phyloP scores from a whole-genome alignment of 2,329 filamentous ascomycete genomes.

The Grosmannia clavigera region DNA sequence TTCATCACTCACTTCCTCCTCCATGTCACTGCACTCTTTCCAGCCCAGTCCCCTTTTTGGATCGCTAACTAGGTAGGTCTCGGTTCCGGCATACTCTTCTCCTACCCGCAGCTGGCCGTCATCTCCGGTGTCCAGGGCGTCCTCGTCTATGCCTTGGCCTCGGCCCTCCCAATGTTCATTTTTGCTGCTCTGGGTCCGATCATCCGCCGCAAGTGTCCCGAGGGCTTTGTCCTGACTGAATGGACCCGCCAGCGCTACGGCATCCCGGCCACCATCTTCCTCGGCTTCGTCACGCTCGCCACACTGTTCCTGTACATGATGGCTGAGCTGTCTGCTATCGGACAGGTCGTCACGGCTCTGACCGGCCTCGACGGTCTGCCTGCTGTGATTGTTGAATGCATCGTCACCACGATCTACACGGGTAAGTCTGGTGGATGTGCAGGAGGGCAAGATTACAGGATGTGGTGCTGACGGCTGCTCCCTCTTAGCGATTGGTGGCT shows the following conservation, averaged over 20 bases:
- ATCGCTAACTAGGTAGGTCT: conserved; percentile 50
- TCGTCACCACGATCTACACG: conserved; percentile 72
- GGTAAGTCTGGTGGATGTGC: conserved; percentile 33
- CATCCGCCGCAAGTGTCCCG: conserved; percentile 67
- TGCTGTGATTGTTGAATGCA: conserved; percentile 64
- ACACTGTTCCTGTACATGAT: conserved; percentile 84
- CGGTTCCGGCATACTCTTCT: conserved; percentile 72
- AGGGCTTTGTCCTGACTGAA: conserved; percentile 75
- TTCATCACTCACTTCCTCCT: conserved; percentile 10
- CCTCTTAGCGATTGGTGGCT: conserved; percentile 57
- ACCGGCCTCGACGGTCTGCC: conserved; percentile 65
- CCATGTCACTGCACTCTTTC: conserved; percentile 2
- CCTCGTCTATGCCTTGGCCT: conserved; percentile 62
- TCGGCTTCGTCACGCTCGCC: conserved; percentile 66
- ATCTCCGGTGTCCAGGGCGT: conserved; percentile 70
- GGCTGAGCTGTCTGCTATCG: conserved; percentile 66
- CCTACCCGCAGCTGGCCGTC: conserved; percentile 69
- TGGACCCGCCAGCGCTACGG: conserved; percentile 76
- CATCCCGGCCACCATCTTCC: conserved; percentile 52
- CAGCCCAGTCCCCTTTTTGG: conserved; percentile 8
- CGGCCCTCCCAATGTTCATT: conserved; percentile 57
- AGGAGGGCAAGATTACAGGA: background rate
- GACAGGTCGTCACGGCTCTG: conserved; percentile 63
- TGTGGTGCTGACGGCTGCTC: background rate
- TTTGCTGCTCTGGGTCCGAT: conserved; percentile 66